A percentile compares a stretch with the other conserved stretches of the same genome.
phyloP scores from a whole-genome alignment of 2,329 filamentous ascomycete genomes.

The Aspergillus sp. region DNA sequence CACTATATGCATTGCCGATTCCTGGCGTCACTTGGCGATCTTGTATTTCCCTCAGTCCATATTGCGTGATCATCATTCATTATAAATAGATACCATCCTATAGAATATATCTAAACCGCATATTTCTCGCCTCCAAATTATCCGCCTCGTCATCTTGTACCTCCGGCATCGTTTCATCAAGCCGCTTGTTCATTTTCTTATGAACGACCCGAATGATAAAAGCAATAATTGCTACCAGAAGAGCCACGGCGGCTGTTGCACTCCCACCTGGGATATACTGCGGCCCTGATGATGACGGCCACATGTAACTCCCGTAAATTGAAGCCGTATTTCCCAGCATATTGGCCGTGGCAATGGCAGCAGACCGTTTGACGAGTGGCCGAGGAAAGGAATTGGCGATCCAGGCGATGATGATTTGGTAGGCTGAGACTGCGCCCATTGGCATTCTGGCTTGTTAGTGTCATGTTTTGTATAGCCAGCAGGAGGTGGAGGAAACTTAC shows the following conservation, averaged over 20 bases:
- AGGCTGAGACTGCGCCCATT: constrained; percentile 46
- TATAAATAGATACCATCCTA: no score
- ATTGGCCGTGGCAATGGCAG: constrained; percentile 39
- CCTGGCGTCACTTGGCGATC: no score
- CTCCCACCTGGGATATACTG: constrained; percentile 33
- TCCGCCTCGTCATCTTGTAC: no score
- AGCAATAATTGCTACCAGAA: constrained; percentile 31
- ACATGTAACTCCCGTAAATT: constrained; percentile 39
- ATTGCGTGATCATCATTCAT: no score
- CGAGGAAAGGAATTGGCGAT: constrained; percentile 39
- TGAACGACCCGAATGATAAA: constrained; percentile 29
- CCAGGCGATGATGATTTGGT: constrained; percentile 43
- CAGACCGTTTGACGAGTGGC: constrained; percentile 42
- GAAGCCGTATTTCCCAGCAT: constrained; percentile 36
- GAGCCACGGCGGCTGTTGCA: constrained; percentile 30
- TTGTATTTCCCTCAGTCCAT: no score
- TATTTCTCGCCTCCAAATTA: no score
- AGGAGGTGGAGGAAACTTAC: constrained; percentile 7
- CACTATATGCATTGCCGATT: no score
- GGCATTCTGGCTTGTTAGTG: constrained; percentile 37
- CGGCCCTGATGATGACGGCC: constrained; percentile 29
- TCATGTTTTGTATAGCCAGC: neutral
- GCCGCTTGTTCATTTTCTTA: constrained; percentile 23
- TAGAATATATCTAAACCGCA: no score
- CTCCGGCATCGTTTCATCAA: no score